Evolutionary conservation across 768 basidiomycete species (phyloP), one percentile per base, ranked within the genome.

Genomic region (Russula foetens): DNA sequence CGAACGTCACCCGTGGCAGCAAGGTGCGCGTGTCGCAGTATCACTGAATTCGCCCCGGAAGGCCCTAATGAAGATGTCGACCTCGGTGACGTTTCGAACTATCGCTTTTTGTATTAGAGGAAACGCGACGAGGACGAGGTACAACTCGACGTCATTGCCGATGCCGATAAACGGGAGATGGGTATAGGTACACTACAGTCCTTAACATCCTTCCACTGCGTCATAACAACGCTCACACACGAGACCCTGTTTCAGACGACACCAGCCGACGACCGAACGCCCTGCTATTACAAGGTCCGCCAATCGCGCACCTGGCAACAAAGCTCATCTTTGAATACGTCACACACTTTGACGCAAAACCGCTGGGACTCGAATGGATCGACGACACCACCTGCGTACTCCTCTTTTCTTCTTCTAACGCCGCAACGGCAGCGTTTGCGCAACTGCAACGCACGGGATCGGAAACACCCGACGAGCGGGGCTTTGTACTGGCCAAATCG

Each of bases 341-440:
- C 33, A 86, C 84, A 1, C 86, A 92, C 66, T 90, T 88, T 67
- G 85, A 88, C 49, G 78, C 84, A 0, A 76, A 80, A 21, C 90
- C 90, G 0, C 78, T 90, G 63, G 90, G 80, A 8, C 74, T 93
- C 8, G 91, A 93, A 74, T 93, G 91, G 91, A 79, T 93, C 21
- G 84, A 91, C 70, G 91, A 93, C 73, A 85, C 76, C 24, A 90
- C 87, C 26, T 92, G 89, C 66, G 79, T 93, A 4, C 75, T 92
- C 53, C 86, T 93, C 45, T 93, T 90, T 69, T 72, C 79, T 31
- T 78, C 81, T 41, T 81, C 77, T 53, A 62, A 73, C 39, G 71
- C 76, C 14, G 89, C 89, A 14, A 77, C 79, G 26, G 66, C 73
- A 1, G 85, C 81, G 2, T 77, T 79, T 64, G 71, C 74, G 12